Evolutionary conservation across 2,329 filamentous ascomycete species (phyloP).

Genomic region (Trichoderma sp.): DNA sequence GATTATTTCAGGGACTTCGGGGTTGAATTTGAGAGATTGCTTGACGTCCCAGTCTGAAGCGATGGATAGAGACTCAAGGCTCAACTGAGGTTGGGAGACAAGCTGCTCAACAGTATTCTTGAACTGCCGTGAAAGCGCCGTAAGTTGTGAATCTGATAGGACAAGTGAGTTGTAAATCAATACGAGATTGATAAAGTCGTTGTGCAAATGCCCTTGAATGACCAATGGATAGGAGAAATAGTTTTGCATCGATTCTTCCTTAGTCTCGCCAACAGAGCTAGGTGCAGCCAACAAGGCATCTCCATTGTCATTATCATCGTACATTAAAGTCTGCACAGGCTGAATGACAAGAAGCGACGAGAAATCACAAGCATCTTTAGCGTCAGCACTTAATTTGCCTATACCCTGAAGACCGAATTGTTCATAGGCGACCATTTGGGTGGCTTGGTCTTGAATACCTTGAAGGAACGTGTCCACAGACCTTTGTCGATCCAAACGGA

Average conservation of each 20-base stretch:
- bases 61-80: constrained; percentile 13
- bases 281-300: constrained; percentile 7
- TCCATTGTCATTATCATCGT: neutral
- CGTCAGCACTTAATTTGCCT: constrained; percentile 27
- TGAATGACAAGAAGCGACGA: constrained; percentile 32
- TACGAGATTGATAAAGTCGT: constrained; percentile 14
- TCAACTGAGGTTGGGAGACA: neutral
- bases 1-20: constrained; percentile 14
- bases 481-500: constrained; percentile 20
- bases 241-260: constrained; percentile 16
- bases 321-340: neutral
- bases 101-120: constrained; percentile 23
- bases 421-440: constrained; percentile 31
- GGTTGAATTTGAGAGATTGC: constrained; percentile 19
- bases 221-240: constrained; percentile 28
- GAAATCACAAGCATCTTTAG: constrained; percentile 32
- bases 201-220: constrained; percentile 17
- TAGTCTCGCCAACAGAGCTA: neutral
- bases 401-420: constrained; percentile 36
- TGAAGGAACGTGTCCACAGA: constrained; percentile 24
- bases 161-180: constrained; percentile 13
- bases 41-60: constrained; percentile 14
- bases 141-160: constrained; percentile 3
- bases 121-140: constrained; percentile 24
- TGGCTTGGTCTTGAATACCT: constrained; percentile 28